Evolutionary conservation across 202 grass and related monocot genomes (phyloP), one percentile per base, ranked within the genome.

Genomic region (Sporobolus alterniflorus): DNA sequence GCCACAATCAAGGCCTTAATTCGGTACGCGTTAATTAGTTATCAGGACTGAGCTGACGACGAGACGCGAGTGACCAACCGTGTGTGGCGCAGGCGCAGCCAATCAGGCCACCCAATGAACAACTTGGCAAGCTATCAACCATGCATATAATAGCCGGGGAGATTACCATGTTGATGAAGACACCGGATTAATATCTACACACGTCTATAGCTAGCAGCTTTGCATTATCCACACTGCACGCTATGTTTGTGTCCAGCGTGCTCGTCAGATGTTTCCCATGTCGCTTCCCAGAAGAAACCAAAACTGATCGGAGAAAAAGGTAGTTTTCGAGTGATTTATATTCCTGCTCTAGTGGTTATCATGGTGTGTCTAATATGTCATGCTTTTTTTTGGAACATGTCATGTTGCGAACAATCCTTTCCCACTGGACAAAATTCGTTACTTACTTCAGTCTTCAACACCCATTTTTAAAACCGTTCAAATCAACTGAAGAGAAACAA

Each of bases 1-100:
- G 54, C 74, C 22, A 71, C 74, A 78, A 71, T 78, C 70, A 65
- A 64, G 64, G 74, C n/a, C 41, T 76, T 26, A 30, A 33, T 84
- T 63, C 26, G 29, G 29, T 63, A 26, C 60, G 60, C 57, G 75
- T 64, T 18, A 64, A 13, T 31, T 59, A 59, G 44, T n/a, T 7
- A 54, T 29, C 60, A 32, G 28, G 30, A 64, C 6, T 34, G 16
- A n/a, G n/a, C n/a, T n/a, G n/a, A n/a, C n/a, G n/a, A n/a, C n/a
- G n/a, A n/a, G n/a, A 16, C 13, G 7, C 30, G 32, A 34, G 36
- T 48, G 31, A 54, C 30, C 32, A n/a, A 32, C 59, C 59, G 59
- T 63, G 28, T 30, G 59, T 31, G 29, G 7, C n/a, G n/a, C n/a
- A n/a, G 25, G 56, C 59, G 15, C 28, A 69, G 40, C 64, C 21